Evolutionary conservation across 2,329 filamentous ascomycete species (phyloP), one percentile per base, ranked within the genome.

Genomic region (Colletotrichum liaoningense): DNA sequence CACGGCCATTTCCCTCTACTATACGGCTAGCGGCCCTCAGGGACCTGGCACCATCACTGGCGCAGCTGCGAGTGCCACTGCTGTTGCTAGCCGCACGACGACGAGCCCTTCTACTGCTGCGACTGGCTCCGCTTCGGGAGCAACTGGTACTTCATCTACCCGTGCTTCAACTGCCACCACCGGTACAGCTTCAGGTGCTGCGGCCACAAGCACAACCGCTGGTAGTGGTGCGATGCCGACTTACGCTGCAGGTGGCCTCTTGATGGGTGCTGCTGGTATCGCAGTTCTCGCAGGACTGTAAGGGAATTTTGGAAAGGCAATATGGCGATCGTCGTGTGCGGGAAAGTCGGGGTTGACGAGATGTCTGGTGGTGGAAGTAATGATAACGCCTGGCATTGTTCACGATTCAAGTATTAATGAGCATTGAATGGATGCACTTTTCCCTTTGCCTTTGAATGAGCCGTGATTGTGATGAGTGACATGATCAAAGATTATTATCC

Each of bases 21-120:
- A 83, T 77, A 86, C 84, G 7, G 77, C 81, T 2, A 81, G 74
- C 26, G 82, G 79, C 1, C 69, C 72, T 5, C 84, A 85, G 72
- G 84, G 84, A 0, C 80, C 82, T 1, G 85, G 86, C 22, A 67
- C 76, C 19, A 85, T 87, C 69, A 86, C 84, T 35, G 84, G 85
- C 14, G 80, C 78, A 54, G 83, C 83, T 9, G 79, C 81, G 24
- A 77, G 76, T 12, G 83, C 83, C 12, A 83, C 81, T 6, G 79
- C 77, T 49, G 81, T 78, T 22, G 76, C 70, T 19, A 60, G 24
- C 5, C 8, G 22, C 14, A 62, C 60, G 16, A 69, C 70, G 6
- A 56, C 59, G 2, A 54, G 16, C 16, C 30, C 66, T 5, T 26
- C 59, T 22, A 24, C 59, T 22, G 63, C 55, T 19, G 35, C 49